Percentiles rank a stretch among this genome's conserved stretches.
These are phyloP conservation scores for Fragilariopsis cylindrus DNA, from an alignment of 108 stramenopile species.

Conservation along the genomic window DNA sequence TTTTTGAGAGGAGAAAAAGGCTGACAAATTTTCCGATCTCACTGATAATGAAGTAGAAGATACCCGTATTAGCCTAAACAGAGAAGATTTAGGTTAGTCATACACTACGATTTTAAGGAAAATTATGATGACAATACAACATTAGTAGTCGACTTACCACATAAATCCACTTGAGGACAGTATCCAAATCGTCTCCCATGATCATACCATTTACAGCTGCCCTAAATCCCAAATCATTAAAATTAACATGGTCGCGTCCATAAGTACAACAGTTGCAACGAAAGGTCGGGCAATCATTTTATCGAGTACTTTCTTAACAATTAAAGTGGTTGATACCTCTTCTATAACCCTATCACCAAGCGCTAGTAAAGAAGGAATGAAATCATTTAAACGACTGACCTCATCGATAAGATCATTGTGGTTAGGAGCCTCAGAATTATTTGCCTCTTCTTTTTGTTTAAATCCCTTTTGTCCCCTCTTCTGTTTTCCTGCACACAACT, in stretches of 20 bases:
- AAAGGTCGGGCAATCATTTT: slow-evolving; percentile 57
- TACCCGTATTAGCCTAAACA: slow-evolving; percentile 43
- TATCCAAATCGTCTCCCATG: slow-evolving; percentile 23
- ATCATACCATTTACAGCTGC: slow-evolving; percentile 40
- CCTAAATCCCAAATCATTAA: slow-evolving; percentile 49
- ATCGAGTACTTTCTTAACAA: slow-evolving; percentile 51
- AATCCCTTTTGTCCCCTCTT: background rate
- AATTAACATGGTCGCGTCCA: slow-evolving; percentile 47
- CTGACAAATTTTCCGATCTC: slow-evolving; percentile 59
- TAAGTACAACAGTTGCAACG: slow-evolving; percentile 53
- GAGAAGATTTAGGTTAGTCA: background rate
- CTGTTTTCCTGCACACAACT: slow-evolving; percentile 12
- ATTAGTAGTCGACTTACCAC: slow-evolving; percentile 17
- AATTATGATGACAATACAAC: no score
- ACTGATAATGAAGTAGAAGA: slow-evolving; percentile 64
- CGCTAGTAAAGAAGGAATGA: slow-evolving; percentile 54
- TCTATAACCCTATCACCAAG: slow-evolving; percentile 47
- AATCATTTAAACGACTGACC: slow-evolving; percentile 45
- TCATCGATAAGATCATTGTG: slow-evolving; percentile 32
- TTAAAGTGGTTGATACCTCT: slow-evolving; percentile 51
- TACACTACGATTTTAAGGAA: no score
- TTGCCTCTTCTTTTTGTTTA: background rate
- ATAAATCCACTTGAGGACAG: slow-evolving; percentile 47
- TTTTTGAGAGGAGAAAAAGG: slow-evolving; percentile 35
- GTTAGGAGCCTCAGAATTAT: background rate